A percentile compares a stretch with the other conserved stretches of the same genome.
These are phyloP conservation scores for Aspergillus hiratsukae DNA, from an alignment of 2,329 filamentous ascomycete species.

Conservation along the genomic window DNA sequence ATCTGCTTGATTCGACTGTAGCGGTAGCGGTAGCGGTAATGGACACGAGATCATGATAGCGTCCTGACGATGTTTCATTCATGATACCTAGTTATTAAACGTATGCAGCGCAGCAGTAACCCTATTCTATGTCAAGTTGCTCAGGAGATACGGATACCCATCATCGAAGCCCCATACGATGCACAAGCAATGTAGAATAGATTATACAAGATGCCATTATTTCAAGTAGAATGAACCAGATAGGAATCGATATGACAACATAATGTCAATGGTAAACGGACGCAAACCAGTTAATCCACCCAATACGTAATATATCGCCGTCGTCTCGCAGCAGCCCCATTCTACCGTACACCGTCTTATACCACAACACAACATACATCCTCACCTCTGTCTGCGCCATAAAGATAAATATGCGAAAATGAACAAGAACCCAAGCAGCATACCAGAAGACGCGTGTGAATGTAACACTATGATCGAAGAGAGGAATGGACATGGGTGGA, in stretches of 20 bases:
- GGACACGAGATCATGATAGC: background rate
- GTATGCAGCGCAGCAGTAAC: background rate
- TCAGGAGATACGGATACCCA: background rate
- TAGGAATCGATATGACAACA: background rate
- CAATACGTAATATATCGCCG: background rate
- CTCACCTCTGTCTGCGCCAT: background rate
- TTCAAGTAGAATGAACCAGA: background rate
- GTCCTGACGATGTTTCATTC: background rate
- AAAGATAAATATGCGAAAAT: background rate
- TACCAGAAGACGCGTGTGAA: too few species aligned
- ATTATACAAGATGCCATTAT: background rate
- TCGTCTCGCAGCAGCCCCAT: background rate
- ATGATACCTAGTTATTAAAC: background rate
- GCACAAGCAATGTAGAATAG: background rate
- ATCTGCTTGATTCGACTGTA: background rate
- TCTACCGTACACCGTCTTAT: background rate
- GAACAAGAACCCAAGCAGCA: background rate
- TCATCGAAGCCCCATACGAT: background rate
- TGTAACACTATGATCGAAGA: background rate
- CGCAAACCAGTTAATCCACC: background rate
- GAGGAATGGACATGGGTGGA: background rate
- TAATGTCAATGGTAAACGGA: background rate
- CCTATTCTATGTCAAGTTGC: background rate
- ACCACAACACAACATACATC: background rate
- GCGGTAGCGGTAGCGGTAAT: conserved; percentile 4